Evolutionary conservation across 495 filamentous ascomycete species (phyloP).

Genomic region (Penicillium atrosanguineum): DNA sequence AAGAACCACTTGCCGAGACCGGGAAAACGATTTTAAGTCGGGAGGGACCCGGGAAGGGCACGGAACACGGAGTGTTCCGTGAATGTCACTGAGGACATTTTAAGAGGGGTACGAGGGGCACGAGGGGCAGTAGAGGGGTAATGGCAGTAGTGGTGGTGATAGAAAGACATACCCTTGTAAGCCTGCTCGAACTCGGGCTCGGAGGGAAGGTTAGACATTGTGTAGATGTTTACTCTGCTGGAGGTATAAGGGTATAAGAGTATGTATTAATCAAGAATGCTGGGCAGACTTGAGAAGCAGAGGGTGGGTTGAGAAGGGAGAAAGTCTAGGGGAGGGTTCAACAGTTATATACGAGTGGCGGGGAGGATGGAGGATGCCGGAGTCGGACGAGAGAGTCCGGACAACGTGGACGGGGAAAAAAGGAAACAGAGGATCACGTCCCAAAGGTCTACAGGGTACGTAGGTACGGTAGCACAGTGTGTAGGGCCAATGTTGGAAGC

Average conservation of each 20-base stretch:
- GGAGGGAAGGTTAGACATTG: conserved; percentile 78
- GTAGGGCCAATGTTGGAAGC: background rate
- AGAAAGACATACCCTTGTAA: conserved; percentile 71
- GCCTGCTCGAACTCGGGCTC: conserved; percentile 99
- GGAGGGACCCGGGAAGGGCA: background rate
- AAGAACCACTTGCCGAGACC: conserved; percentile 25
- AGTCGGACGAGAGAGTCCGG: conserved; percentile 34
- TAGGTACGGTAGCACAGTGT: background rate
- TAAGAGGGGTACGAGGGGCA: conserved; percentile 1
- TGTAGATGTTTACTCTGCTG: conserved; percentile 11
- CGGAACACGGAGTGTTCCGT: background rate
- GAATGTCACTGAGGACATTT: background rate
- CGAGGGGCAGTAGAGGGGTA: background rate
- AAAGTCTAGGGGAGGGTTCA: conserved; percentile 8
- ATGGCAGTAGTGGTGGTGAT: background rate
- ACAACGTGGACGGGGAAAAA: conserved; percentile 13
- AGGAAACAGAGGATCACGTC: conserved; percentile 7
- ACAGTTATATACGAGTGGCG: conserved; percentile 20
- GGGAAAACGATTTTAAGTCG: conserved; percentile 9
- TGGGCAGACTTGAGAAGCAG: background rate
- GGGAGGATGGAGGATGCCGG: conserved; percentile 26
- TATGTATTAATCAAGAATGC: conserved; percentile 1
- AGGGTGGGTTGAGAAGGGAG: conserved; percentile 12
- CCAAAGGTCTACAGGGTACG: background rate
- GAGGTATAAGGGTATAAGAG: background rate